These are phyloP conservation scores for Cornus florida DNA, from an alignment of 148 eudicot species.

Conservation along the genomic window DNA sequence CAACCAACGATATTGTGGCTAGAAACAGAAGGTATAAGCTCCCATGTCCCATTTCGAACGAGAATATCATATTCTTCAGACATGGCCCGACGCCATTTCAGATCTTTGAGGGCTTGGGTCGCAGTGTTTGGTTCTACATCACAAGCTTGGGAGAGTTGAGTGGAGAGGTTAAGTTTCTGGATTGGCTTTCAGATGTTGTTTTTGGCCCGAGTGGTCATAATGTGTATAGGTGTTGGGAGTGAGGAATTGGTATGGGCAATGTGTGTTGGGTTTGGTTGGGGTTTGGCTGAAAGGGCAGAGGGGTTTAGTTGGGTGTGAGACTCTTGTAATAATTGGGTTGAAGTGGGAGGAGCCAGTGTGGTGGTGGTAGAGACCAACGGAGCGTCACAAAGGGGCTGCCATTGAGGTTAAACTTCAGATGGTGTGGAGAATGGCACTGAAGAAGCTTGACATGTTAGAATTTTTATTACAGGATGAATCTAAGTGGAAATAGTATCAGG, in stretches of 20 bases:
- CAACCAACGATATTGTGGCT: neutral
- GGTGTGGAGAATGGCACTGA: neutral
- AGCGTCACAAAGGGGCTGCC: neutral
- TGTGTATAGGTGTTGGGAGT: neutral
- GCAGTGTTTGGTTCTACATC: neutral
- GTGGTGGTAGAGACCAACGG: too few relatives aligned
- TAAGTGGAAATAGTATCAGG: neutral
- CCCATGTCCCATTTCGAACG: neutral
- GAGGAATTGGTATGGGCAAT: neutral
- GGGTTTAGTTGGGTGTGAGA: too few relatives aligned
- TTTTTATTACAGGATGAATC: neutral
- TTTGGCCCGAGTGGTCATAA: neutral
- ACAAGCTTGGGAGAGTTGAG: neutral
- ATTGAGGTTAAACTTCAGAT: neutral
- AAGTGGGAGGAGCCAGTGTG: too few relatives aligned
- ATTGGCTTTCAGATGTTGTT: neutral
- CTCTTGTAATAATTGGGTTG: too few relatives aligned
- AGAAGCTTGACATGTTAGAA: neutral
- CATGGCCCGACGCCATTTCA: neutral
- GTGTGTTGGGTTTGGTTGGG: neutral
- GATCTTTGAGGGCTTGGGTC: neutral
- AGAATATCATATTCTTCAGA: slow-evolving; percentile 9
- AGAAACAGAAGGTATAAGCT: neutral
- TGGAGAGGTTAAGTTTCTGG: neutral
- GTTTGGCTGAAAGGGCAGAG: neutral